phyloP scores from a whole-genome alignment of 768 basidiomycete genomes.

The Fistulinella prunicolor region DNA sequence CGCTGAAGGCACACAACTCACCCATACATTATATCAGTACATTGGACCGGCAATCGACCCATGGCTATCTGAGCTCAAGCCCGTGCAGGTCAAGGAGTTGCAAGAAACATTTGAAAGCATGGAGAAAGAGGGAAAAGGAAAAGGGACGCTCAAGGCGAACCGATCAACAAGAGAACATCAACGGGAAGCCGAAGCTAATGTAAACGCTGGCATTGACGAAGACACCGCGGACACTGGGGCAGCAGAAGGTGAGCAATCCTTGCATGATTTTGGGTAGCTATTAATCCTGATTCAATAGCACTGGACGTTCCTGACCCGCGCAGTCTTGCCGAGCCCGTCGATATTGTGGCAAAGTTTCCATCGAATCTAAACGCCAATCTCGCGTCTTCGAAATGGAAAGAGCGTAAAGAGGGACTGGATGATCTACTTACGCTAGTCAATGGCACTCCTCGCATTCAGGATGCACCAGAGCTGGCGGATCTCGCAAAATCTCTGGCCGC shows the following conservation, averaged over 20 bases:
- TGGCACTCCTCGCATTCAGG: constrained; percentile 72
- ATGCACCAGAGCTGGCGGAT: constrained; percentile 74
- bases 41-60: constrained; percentile 83
- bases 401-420: constrained; percentile 88
- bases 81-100: constrained; percentile 94
- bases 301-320: constrained; percentile 67
- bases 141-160: constrained; percentile 75
- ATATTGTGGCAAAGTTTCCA: constrained; percentile 76
- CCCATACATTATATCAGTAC: constrained; percentile 77
- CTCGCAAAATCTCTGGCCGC: constrained; percentile 72
- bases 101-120: constrained; percentile 85
- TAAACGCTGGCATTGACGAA: constrained; percentile 32
- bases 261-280: background rate
- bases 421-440: constrained; percentile 71
- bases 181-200: constrained; percentile 60
- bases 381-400: constrained; percentile 96
- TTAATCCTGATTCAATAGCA: constrained; percentile 35
- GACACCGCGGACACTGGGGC: constrained; percentile 44
- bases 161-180: constrained; percentile 74
- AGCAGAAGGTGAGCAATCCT: constrained; percentile 45
- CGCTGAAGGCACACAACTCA: constrained; percentile 80
- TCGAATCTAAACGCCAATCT: constrained; percentile 68
- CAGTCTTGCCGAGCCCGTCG: constrained; percentile 74
- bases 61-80: constrained; percentile 87
- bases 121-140: constrained; percentile 83